Percentiles rank a stretch among this genome's conserved stretches.
These are phyloP conservation scores for Dryadomyces quercivorus DNA, from an alignment of 2,329 filamentous ascomycete genomes.

Conservation along the genomic window DNA sequence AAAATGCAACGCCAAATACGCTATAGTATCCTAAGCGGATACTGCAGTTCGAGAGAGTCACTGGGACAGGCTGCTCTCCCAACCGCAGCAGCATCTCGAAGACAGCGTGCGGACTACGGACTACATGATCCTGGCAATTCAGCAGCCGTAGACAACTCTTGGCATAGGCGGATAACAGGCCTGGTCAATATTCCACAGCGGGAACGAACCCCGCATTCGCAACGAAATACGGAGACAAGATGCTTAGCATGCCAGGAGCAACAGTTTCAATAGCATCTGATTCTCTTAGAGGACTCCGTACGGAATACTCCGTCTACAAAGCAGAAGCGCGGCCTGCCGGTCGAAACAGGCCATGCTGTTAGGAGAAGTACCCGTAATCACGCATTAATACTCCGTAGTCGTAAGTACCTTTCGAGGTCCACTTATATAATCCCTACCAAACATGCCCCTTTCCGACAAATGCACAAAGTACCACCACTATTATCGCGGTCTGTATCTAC, in stretches of 20 bases:
- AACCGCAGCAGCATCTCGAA: neutral
- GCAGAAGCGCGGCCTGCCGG: too few species aligned
- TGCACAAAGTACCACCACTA: too few species aligned
- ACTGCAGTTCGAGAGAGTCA: neutral
- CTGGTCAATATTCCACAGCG: neutral
- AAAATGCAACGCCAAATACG: constrained; percentile 1
- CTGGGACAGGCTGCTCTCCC: neutral
- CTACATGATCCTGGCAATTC: neutral
- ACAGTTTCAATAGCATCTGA: neutral
- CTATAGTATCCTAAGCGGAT: neutral
- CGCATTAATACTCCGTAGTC: neutral
- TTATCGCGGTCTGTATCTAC: too few species aligned
- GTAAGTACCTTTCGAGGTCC: neutral
- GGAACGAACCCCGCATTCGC: neutral
- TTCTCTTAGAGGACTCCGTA: too few species aligned
- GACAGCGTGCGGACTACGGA: too few species aligned
- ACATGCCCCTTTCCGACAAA: neutral
- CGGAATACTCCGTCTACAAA: too few species aligned
- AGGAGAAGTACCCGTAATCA: too few species aligned
- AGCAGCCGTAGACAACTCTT: too few species aligned
- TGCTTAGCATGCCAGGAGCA: neutral
- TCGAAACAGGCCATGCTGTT: too few species aligned
- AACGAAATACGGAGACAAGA: neutral
- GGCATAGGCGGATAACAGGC: neutral
- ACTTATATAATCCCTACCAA: neutral